These are phyloP conservation scores for Penicillium crystallinum DNA, from an alignment of 495 filamentous ascomycete species.

Conservation along the genomic window DNA sequence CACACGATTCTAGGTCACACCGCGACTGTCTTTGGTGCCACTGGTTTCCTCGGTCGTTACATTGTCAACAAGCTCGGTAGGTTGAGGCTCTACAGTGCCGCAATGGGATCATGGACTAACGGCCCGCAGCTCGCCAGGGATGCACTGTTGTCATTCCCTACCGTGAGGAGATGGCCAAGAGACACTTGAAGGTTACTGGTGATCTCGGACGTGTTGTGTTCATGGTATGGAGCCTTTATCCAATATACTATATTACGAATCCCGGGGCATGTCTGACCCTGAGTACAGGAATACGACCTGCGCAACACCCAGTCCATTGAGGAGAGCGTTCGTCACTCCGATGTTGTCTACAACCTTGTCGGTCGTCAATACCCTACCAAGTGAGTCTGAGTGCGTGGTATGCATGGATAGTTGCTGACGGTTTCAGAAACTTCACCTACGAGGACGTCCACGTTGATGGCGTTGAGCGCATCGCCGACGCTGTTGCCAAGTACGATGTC, in stretches of 20 bases:
- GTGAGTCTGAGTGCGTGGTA: conserved; percentile 44
- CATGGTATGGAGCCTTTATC: conserved; percentile 48
- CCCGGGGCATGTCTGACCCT: conserved; percentile 10
- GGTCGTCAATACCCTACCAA: conserved; percentile 95
- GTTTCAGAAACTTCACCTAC: conserved; percentile 78
- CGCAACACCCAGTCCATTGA: conserved; percentile 94
- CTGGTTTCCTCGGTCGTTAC: conserved; percentile 92
- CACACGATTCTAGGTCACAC: conserved; percentile 67
- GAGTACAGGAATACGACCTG: conserved; percentile 79
- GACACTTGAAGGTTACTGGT: conserved; percentile 90
- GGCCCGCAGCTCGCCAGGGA: conserved; percentile 69
- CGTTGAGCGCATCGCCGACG: conserved; percentile 89
- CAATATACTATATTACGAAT: background rate
- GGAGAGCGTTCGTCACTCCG: conserved; percentile 92
- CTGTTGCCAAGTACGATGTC: conserved; percentile 96
- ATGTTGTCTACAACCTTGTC: conserved; percentile 94
- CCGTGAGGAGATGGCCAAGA: conserved; percentile 96
- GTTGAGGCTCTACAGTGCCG: conserved; percentile 13
- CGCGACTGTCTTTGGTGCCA: conserved; percentile 96
- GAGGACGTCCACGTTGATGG: conserved; percentile 94
- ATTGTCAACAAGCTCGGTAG: conserved; percentile 94
- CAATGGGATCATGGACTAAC: conserved; percentile 29
- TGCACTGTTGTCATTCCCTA: conserved; percentile 90
- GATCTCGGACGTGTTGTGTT: conserved; percentile 88
- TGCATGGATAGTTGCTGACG: conserved; percentile 11